A percentile compares a stretch with the other conserved stretches of the same genome.
phyloP scores from a whole-genome alignment of 164 flowering plant genomes.

The Piper longum region DNA sequence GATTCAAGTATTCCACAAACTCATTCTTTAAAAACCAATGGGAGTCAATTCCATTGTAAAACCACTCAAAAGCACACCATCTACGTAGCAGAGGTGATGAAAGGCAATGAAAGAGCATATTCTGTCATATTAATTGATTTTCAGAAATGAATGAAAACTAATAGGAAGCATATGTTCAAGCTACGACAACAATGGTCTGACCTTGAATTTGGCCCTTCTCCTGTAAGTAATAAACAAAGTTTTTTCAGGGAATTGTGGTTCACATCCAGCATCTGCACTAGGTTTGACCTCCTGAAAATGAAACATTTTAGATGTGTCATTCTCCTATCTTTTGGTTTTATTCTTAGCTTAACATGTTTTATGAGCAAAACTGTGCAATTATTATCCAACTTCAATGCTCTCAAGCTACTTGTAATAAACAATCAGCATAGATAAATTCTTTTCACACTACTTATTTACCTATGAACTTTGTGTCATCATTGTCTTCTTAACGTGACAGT shows the following conservation, averaged over 20 bases:
- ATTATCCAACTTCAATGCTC: conserved; percentile 25
- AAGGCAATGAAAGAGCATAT: conserved; percentile 44
- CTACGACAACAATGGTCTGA: conserved; percentile 5
- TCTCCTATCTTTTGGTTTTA: conserved; percentile 56
- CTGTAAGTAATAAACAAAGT: conserved; percentile 11
- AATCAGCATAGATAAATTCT: conserved; percentile 3
- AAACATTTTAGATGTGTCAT: conserved; percentile 34
- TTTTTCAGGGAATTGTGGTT: conserved; percentile 11
- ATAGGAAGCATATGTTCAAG: background rate
- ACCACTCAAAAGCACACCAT: conserved; percentile 92
- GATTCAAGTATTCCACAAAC: conserved; percentile 87
- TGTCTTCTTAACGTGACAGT: no score
- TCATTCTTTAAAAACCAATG: conserved; percentile 95
- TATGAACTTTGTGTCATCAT: no score
- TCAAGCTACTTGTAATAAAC: conserved; percentile 14
- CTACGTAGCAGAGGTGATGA: conserved; percentile 47
- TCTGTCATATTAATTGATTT: conserved; percentile 23
- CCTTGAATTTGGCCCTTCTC: conserved; percentile 30
- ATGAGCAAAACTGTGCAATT: conserved; percentile 22
- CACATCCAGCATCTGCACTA: conserved; percentile 21
- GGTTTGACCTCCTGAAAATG: conserved; percentile 19
- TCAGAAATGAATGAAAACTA: background rate
- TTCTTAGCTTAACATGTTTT: conserved; percentile 30
- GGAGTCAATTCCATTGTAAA: conserved; percentile 88
- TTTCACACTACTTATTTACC: background rate